Conservation (phyloP, 805 yeast genomes). For the Teunomyces funiuensis region DNA sequence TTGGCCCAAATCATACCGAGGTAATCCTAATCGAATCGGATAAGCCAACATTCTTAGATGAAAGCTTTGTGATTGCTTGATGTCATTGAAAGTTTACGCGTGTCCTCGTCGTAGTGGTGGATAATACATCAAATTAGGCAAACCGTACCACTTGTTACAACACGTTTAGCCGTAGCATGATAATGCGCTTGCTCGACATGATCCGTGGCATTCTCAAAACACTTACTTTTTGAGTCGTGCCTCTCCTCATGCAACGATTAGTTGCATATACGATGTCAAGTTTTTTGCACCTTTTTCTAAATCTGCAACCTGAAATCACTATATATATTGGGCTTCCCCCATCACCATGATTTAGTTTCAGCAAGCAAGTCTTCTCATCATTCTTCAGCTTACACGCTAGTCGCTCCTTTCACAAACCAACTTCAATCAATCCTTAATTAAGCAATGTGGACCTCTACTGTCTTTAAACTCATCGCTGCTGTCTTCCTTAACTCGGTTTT, state of each 20-base stretch:
- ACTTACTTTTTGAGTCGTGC: no score
- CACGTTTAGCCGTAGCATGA: no score
- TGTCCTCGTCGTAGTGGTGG: not conserved
- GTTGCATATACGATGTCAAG: not conserved
- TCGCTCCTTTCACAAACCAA: slow-evolving; percentile 6
- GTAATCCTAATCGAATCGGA: not conserved
- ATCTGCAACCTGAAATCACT: not conserved
- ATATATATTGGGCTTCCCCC: not conserved
- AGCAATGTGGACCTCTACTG: slow-evolving; percentile 7
- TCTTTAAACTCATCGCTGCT: slow-evolving; percentile 7
- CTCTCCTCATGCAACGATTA: not conserved
- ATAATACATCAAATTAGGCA: not conserved
- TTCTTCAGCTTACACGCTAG: not conserved
- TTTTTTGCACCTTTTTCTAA: not conserved
- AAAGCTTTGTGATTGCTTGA: not conserved
- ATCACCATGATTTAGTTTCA: not conserved
- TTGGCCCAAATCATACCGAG: not conserved
- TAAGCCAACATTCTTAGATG: not conserved
- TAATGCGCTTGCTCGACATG: no score
- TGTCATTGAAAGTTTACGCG: not conserved
- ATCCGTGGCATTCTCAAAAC: no score
- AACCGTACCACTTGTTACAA: not conserved
- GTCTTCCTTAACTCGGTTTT: slow-evolving; percentile 8
- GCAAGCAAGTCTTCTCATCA: not conserved
- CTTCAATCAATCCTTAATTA: slow-evolving; percentile 3